Base-by-base conservation (phyloP, 2,329 filamentous ascomycete species). In the Karstenula rhodostoma region DNA sequence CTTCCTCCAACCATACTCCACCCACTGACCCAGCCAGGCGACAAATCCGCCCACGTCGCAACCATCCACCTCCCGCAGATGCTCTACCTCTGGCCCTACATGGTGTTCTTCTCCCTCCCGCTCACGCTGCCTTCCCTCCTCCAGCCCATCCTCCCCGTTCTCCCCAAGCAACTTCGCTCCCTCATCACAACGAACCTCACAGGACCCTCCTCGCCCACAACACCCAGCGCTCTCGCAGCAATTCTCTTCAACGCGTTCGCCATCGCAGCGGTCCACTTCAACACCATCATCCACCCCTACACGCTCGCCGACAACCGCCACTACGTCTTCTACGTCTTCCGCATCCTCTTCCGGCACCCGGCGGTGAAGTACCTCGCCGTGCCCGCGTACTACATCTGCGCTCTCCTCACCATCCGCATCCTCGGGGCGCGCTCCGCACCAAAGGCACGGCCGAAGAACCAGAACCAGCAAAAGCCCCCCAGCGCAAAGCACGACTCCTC, bases 291-390 rank as follows among this genome's bases (percentile, higher is more conserved):
- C 46, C 95, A 99, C 73, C 94, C 95, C 0, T 99, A 98, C 75
- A 97, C 94, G 0, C 85, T 98, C 0, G 95, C 95, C 35, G 95
- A 99, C 78, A 99, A 99, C 77, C 85, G 95, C 2, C 95, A 99
- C 77, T 99, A 97, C 81, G 90, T 96, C 76, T 99, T 99, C 78
- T 99, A 99, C 80, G 83, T 96, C 61, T 99, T 99, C 82, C 89
- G 93, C 1, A 89, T 90, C 6, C 89, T 98, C 40, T 85, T 90
- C 2, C 84, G 84, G 6, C 86, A 91, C 44, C 81, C 83, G 1
- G 78, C 82, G 19, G 78, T 92, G 54, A 89, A 89, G 37, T 93
- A 93, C 68, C 77, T 85, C 0, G 88, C 91, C 1, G 85, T 90
- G 0, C 83, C 89, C 0, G 80, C 90, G 1, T 98, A 99, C 77